phyloP scores from a whole-genome alignment of 345 rosid genomes.

The Arabis hirsuta region DNA sequence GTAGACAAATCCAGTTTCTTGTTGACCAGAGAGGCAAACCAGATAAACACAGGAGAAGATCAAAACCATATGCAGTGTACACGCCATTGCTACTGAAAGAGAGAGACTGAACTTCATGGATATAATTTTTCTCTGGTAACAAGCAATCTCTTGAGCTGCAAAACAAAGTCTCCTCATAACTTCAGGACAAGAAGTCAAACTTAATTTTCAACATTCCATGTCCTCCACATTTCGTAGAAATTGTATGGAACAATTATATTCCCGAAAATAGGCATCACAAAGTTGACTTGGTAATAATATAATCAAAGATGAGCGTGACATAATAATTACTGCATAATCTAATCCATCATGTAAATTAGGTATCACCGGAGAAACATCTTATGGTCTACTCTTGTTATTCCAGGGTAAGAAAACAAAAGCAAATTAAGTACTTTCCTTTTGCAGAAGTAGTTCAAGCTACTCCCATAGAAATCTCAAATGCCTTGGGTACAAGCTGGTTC shows the following conservation, averaged over 20 bases:
- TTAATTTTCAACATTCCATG: not conserved
- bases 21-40: too few species aligned
- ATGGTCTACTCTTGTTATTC: too few species aligned
- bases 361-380: too few species aligned
- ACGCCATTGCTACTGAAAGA: not conserved
- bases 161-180: not conserved
- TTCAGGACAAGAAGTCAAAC: not conserved
- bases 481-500: not conserved
- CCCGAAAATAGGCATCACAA: not conserved
- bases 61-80: not conserved
- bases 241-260: not conserved
- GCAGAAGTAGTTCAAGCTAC: too few species aligned
- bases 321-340: not conserved
- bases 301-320: not conserved
- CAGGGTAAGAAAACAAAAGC: too few species aligned
- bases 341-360: not conserved
- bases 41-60: conserved; percentile 7
- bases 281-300: not conserved
- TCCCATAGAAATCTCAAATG: not conserved
- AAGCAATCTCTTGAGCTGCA: not conserved
- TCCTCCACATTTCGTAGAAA: not conserved
- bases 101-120: not conserved
- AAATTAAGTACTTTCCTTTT: too few species aligned
- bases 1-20: too few species aligned
- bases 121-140: not conserved